Evolutionary conservation across 108 stramenopile species (phyloP), one percentile per base, ranked within the genome.

Genomic region (Cafeteria roenbergensis): DNA sequence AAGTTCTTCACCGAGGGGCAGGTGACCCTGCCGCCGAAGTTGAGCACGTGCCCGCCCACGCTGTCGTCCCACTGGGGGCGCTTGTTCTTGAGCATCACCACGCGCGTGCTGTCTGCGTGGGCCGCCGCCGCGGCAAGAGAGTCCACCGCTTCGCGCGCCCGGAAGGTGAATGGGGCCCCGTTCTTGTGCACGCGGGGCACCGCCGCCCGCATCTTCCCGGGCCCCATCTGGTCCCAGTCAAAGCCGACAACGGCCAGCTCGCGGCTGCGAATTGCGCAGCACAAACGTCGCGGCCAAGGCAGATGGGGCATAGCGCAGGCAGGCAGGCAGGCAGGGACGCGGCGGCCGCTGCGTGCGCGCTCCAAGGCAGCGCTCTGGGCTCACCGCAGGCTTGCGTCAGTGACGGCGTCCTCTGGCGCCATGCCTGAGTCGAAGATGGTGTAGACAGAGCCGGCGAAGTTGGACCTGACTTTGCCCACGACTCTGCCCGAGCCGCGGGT

Each of bases 371-470:
- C n/a, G n/a, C n/a, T n/a, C n/a, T n/a, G n/a, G n/a, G n/a, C n/a
- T n/a, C 37, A 2, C 24, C 59, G 59, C 17, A 12, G 59, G 24
- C 17, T 2, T 2, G 59, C 9, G n/a, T 9, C 34, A 22, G 59
- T 37, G 34, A 61, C 68, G 14, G 70, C 67, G 54, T 82, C 73
- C n/a, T 85, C 76, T 20, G 88, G 88, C 63, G 84, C 89, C 37
- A 63, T 66, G 30, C 91, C 91, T 21, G 75, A 28, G 66, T 90
- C 89, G 63, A 81, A 90, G 59, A 89, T 71, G 51, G 80, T 80
- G 70, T 88, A 92, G 68, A 88, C 87, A 14, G 88, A 90, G 20
- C 88, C 89, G 8, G 84, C 57, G 59, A 89, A 91, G 73, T 90
- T 90, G 32, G 85, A 77, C 52, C 90, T 69, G 32, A 91, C 69